Conservation (phyloP, 2,329 filamentous ascomycete species). For the Pestalotiopsis sp. region DNA sequence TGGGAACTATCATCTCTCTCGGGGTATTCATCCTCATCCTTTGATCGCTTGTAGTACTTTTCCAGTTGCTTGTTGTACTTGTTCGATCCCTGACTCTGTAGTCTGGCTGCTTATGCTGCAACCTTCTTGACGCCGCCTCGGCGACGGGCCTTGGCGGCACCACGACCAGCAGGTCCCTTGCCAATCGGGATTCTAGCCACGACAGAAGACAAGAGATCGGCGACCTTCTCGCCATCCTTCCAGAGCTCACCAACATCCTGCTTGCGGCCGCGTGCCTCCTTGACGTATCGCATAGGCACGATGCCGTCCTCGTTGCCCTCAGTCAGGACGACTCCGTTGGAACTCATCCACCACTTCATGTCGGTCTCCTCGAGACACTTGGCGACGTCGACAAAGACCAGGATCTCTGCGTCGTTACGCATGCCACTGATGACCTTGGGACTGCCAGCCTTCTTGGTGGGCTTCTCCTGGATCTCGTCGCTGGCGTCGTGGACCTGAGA, state of each 20-base stretch:
- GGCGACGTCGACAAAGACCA: slow-evolving; percentile 75
- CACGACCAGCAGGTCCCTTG: slow-evolving; percentile 38
- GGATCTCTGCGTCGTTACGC: slow-evolving; percentile 72
- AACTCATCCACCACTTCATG: slow-evolving; percentile 75
- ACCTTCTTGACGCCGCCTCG: neutral
- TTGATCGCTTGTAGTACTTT: too few species aligned
- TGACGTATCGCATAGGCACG: slow-evolving; percentile 68
- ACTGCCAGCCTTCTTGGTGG: slow-evolving; percentile 21
- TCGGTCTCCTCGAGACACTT: slow-evolving; percentile 60
- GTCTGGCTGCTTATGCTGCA: too few species aligned
- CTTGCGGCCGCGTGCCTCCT: slow-evolving; percentile 65
- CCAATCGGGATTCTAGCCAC: slow-evolving; percentile 47
- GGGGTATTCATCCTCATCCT: too few species aligned
- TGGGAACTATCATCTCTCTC: too few species aligned
- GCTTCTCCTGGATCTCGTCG: slow-evolving; percentile 12
- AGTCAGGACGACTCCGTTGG: slow-evolving; percentile 74
- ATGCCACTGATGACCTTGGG: slow-evolving; percentile 72
- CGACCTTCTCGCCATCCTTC: slow-evolving; percentile 66
- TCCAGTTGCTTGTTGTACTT: neutral
- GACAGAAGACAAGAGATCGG: slow-evolving; percentile 64
- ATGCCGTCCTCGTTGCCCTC: slow-evolving; percentile 60
- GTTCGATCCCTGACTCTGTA: too few species aligned
- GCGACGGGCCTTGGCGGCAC: slow-evolving; percentile 38
- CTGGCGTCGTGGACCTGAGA: slow-evolving; percentile 12
- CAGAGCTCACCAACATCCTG: slow-evolving; percentile 66